These are phyloP conservation scores for Crithidia brevicula DNA, from an alignment of 208 protist species.

Conservation along the genomic window DNA sequence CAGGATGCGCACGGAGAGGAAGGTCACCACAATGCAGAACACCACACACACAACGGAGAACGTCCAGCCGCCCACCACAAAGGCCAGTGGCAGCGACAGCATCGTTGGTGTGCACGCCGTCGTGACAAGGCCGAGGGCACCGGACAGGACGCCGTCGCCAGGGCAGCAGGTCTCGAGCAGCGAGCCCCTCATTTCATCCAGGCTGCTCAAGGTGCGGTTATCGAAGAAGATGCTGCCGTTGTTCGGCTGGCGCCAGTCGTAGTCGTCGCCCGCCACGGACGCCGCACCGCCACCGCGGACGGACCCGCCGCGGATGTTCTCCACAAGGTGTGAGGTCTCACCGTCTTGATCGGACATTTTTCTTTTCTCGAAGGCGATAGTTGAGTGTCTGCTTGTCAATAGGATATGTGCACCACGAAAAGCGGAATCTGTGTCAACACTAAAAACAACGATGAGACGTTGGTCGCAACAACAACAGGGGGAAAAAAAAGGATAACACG, in stretches of 20 bases:
- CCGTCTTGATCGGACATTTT: slow-evolving; percentile 12
- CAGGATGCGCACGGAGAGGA: slow-evolving; percentile 78
- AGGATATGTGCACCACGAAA: too few relatives aligned
- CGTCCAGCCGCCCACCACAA: slow-evolving; percentile 57
- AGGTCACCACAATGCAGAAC: slow-evolving; percentile 66
- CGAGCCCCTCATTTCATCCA: slow-evolving; percentile 78
- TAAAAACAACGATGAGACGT: too few relatives aligned
- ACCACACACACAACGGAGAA: slow-evolving; percentile 54
- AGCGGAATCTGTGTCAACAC: too few relatives aligned
- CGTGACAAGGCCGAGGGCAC: slow-evolving; percentile 69
- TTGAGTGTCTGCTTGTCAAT: background rate
- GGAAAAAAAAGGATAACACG: too few relatives aligned
- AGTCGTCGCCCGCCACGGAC: slow-evolving; percentile 17
- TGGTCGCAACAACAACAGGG: too few relatives aligned
- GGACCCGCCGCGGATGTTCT: slow-evolving; percentile 16
- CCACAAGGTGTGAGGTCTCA: slow-evolving; percentile 18
- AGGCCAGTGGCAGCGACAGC: slow-evolving; percentile 78
- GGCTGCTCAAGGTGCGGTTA: slow-evolving; percentile 70
- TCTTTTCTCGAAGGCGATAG: background rate
- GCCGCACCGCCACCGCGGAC: slow-evolving; percentile 6
- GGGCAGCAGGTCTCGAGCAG: slow-evolving; percentile 74
- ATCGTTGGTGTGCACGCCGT: slow-evolving; percentile 73
- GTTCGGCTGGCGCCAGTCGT: slow-evolving; percentile 44
- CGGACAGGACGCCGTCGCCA: slow-evolving; percentile 69
- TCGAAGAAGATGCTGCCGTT: slow-evolving; percentile 65